Conservation (phyloP, 305 asterid species). For the Solanum hybrid region DNA sequence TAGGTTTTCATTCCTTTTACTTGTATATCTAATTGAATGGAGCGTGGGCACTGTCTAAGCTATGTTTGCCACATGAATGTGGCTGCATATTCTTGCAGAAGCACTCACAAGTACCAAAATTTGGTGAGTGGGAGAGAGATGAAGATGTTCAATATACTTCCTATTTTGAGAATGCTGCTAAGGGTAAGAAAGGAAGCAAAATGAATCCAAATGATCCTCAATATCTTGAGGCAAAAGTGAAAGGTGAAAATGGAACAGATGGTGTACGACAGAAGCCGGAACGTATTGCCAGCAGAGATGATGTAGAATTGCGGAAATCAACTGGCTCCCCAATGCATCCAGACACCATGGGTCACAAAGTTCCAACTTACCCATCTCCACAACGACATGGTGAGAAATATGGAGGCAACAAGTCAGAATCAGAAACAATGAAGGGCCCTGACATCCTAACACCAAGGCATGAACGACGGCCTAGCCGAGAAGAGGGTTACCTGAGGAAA, state of each 20-base stretch:
- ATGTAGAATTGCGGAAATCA: constrained; percentile 29
- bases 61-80: background rate
- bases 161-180: background rate
- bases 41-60: background rate
- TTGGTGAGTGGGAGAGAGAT: constrained; percentile 4
- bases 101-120: constrained; percentile 2
- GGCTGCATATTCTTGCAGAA: constrained; percentile 3
- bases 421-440: constrained; percentile 28
- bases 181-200: constrained; percentile 2
- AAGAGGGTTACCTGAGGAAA: constrained; percentile 50
- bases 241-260: background rate
- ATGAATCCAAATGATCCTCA: constrained; percentile 12
- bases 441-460: constrained; percentile 34
- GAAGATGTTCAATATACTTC: constrained; percentile 1
- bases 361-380: constrained; percentile 21
- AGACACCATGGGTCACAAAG: constrained; percentile 20
- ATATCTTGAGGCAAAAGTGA: background rate
- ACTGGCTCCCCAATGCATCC: constrained; percentile 29
- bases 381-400: constrained; percentile 14
- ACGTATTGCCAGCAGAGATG: constrained; percentile 21
- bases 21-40: background rate
- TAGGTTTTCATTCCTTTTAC: background rate
- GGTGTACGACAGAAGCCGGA: constrained; percentile 23
- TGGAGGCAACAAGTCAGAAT: constrained; percentile 23
- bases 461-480: constrained; percentile 36